Evolutionary conservation across 2,329 filamentous ascomycete species (phyloP).

Genomic region (Hypoxylon rubiginosum): DNA sequence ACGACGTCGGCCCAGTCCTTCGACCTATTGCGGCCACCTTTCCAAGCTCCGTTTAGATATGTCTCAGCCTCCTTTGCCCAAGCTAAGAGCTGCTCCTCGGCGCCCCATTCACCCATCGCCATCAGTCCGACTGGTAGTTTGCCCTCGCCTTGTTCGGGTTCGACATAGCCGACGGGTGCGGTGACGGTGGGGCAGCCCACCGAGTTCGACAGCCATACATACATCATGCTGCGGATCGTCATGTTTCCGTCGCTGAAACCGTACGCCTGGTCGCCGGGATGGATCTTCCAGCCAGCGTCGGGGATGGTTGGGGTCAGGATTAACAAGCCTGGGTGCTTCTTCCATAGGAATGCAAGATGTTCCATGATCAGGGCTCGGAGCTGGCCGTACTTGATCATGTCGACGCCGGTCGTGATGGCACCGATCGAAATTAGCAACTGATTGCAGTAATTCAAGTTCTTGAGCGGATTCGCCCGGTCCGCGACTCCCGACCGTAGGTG

Average conservation of each 20-base stretch:
- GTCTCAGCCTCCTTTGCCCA: constrained; percentile 71
- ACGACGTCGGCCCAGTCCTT: constrained; percentile 72
- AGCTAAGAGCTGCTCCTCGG: constrained; percentile 72
- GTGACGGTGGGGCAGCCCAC: constrained; percentile 82
- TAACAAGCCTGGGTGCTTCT: constrained; percentile 78
- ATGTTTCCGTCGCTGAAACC: constrained; percentile 81
- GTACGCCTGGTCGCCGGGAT: constrained; percentile 70
- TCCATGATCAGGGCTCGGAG: constrained; percentile 77
- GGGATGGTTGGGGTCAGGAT: constrained; percentile 85
- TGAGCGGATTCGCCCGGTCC: constrained; percentile 64
- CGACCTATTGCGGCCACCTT: constrained; percentile 65
- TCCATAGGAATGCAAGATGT: constrained; percentile 62
- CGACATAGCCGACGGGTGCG: constrained; percentile 80
- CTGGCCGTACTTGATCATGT: constrained; percentile 80
- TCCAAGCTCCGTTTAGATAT: constrained; percentile 64
- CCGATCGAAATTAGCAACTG: constrained; percentile 77
- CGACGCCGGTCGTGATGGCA: constrained; percentile 73
- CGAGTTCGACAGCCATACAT: constrained; percentile 87
- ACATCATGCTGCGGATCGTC: constrained; percentile 84
- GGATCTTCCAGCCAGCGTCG: constrained; percentile 78
- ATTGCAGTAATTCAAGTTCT: constrained; percentile 74
- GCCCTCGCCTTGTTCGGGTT: constrained; percentile 68
- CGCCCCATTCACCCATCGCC: constrained; percentile 76
- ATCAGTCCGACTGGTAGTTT: constrained; percentile 72
- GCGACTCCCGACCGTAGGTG: constrained; percentile 58